Percentiles rank a stretch among this genome's conserved stretches.
Conservation (phyloP, 148 eudicot genomes). For the Hydrangea macrophylla region DNA sequence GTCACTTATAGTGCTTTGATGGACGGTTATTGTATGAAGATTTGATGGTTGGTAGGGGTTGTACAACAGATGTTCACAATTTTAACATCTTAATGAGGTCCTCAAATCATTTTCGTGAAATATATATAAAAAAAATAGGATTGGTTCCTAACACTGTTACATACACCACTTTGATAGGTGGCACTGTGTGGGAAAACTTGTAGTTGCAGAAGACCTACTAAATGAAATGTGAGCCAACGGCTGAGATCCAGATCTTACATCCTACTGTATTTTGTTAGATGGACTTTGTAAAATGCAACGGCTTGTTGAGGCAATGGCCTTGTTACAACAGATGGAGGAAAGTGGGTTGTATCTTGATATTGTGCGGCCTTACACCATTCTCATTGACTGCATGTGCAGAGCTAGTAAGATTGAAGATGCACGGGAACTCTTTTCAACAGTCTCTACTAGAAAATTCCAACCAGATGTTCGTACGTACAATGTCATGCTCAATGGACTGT, state of each 20-base stretch:
- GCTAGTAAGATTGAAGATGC: constrained; percentile 10
- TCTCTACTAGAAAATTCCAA: constrained; percentile 8
- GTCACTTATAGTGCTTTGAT: constrained; percentile 16
- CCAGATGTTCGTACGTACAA: constrained; percentile 15
- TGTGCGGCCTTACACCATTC: constrained; percentile 5
- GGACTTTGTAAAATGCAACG: neutral
- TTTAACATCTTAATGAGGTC: constrained; percentile 10
- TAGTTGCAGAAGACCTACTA: neutral
- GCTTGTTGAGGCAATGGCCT: neutral
- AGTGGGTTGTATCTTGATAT: neutral
- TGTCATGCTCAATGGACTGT: constrained; percentile 13
- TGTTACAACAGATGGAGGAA: neutral
- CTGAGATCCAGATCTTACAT: neutral
- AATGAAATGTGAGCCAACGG: neutral
- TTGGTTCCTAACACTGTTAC: neutral
- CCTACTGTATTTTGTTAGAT: neutral
- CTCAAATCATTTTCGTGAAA: neutral
- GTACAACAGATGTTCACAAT: constrained; percentile 8
- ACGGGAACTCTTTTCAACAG: neutral
- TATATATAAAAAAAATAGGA: neutral
- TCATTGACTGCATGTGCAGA: constrained; percentile 2
- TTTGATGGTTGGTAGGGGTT: constrained; percentile 10
- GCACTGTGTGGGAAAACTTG: neutral
- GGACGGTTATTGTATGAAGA: constrained; percentile 22
- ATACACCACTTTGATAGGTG: neutral